phyloP scores from a whole-genome alignment of 352 stramenopile genomes.

The Globisporangium middletonii region DNA sequence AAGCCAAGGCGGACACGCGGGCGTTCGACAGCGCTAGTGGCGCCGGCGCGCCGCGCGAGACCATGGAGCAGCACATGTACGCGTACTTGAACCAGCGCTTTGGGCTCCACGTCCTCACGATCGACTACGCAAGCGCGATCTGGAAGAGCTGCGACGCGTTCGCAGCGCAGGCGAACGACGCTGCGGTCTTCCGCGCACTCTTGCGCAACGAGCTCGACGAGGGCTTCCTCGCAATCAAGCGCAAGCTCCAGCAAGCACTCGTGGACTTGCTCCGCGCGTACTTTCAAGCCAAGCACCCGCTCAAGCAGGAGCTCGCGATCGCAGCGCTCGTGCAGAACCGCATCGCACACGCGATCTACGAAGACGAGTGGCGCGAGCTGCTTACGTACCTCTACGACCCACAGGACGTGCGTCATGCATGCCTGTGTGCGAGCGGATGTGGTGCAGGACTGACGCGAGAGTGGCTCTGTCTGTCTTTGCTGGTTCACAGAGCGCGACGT shows the following conservation, averaged over 20 bases:
- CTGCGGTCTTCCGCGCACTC: slow-evolving; percentile 69
- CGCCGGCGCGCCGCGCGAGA: slow-evolving; percentile 51
- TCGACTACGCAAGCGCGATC: slow-evolving; percentile 78
- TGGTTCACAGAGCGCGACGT: slow-evolving; percentile 31
- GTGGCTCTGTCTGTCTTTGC: not conserved
- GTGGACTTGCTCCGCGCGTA: slow-evolving; percentile 65
- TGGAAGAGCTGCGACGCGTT: slow-evolving; percentile 64
- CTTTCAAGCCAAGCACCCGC: slow-evolving; percentile 53
- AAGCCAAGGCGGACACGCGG: slow-evolving; percentile 62
- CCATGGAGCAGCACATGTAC: slow-evolving; percentile 88
- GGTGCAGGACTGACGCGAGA: not conserved
- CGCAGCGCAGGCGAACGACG: slow-evolving; percentile 53
- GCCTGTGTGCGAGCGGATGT: not conserved
- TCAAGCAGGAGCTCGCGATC: slow-evolving; percentile 60
- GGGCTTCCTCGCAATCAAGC: slow-evolving; percentile 72
- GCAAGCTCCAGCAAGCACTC: slow-evolving; percentile 67
- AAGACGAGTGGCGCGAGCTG: slow-evolving; percentile 69
- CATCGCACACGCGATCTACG: slow-evolving; percentile 30
- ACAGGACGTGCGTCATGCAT: slow-evolving; percentile 39
- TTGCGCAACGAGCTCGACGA: slow-evolving; percentile 80
- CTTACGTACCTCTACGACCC: slow-evolving; percentile 75
- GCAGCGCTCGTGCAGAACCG: slow-evolving; percentile 36
- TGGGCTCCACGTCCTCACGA: slow-evolving; percentile 59
- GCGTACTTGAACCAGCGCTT: slow-evolving; percentile 87
- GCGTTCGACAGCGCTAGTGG: slow-evolving; percentile 14